phyloP scores from a whole-genome alignment of 2,329 filamentous ascomycete species.

The Botrytis byssoidea region DNA sequence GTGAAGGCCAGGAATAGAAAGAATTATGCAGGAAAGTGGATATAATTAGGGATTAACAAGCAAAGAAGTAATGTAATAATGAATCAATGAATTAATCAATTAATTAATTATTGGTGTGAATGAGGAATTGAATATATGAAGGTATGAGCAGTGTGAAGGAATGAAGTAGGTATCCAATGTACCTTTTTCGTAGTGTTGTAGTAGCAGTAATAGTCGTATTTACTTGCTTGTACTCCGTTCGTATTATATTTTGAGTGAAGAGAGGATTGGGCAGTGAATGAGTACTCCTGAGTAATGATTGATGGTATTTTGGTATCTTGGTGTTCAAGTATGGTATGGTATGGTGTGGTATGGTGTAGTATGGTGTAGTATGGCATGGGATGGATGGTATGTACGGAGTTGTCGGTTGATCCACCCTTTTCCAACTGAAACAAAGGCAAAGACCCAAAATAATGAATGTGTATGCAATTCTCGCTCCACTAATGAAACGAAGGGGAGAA shows the following conservation, averaged over 20 bases:
- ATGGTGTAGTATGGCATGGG: background rate
- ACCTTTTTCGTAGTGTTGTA: background rate
- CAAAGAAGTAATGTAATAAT: background rate
- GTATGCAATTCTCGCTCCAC: background rate
- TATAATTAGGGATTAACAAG: background rate
- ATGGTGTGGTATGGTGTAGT: background rate
- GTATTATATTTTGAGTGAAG: background rate
- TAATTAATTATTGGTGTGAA: background rate
- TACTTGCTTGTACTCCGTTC: background rate
- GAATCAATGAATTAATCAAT: background rate
- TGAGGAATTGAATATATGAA: background rate
- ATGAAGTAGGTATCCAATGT: background rate
- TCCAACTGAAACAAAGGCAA: background rate
- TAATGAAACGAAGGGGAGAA: background rate
- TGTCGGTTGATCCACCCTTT: background rate
- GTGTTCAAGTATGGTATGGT: background rate
- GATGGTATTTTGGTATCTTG: background rate
- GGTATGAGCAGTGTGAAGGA: background rate
- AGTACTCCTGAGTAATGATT: background rate
- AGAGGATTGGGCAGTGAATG: background rate
- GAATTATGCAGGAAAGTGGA: conserved; percentile 12
- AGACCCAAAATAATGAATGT: conserved; percentile 3
- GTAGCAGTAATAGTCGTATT: too few relatives aligned
- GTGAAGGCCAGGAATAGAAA: conserved; percentile 13
- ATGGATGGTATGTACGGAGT: background rate